phyloP scores from a whole-genome alignment of 2,329 filamentous ascomycete genomes.

The Penicillium capsulatum region DNA sequence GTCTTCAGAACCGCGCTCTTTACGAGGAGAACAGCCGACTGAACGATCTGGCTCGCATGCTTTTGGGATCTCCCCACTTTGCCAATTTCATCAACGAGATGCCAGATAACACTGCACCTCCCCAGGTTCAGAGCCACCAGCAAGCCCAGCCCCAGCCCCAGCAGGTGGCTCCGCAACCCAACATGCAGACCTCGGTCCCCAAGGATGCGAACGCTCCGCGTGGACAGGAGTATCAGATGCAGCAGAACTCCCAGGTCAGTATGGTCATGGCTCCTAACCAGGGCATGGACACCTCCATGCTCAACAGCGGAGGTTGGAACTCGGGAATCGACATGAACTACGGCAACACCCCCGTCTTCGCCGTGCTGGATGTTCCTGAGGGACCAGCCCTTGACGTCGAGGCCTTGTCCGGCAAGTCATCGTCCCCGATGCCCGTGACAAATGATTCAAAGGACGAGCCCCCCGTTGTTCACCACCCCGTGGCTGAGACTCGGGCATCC shows the following conservation, averaged over 20 bases:
- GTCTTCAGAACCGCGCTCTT: conserved; percentile 74
- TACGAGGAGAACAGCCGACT: conserved; percentile 80
- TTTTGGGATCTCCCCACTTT: conserved; percentile 76
- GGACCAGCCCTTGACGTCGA: conserved; percentile 59
- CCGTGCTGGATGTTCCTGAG: conserved; percentile 66
- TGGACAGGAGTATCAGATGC: conserved; percentile 52
- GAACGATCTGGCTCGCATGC: conserved; percentile 72
- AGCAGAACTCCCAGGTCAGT: conserved; percentile 62
- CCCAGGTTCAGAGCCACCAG: conserved; percentile 36
- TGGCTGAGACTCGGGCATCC: conserved; percentile 15
- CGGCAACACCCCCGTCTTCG: conserved; percentile 52
- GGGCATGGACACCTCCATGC: conserved; percentile 67
- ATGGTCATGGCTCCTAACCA: conserved; percentile 83
- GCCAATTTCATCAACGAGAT: conserved; percentile 72
- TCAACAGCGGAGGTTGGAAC: conserved; percentile 47
- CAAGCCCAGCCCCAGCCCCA: conserved; percentile 40
- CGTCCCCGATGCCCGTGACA: conserved; percentile 43
- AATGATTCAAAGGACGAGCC: conserved; percentile 50
- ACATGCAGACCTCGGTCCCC: conserved; percentile 49
- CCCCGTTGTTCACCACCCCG: conserved; percentile 45
- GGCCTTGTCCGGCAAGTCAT: conserved; percentile 67
- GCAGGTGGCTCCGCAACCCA: conserved; percentile 37
- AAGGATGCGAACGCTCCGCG: conserved; percentile 65
- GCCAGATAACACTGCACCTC: conserved; percentile 55
- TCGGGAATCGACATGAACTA: conserved; percentile 45